phyloP scores from a whole-genome alignment of 2,329 filamentous ascomycete species.

The Tetracladium maxilliforme region DNA sequence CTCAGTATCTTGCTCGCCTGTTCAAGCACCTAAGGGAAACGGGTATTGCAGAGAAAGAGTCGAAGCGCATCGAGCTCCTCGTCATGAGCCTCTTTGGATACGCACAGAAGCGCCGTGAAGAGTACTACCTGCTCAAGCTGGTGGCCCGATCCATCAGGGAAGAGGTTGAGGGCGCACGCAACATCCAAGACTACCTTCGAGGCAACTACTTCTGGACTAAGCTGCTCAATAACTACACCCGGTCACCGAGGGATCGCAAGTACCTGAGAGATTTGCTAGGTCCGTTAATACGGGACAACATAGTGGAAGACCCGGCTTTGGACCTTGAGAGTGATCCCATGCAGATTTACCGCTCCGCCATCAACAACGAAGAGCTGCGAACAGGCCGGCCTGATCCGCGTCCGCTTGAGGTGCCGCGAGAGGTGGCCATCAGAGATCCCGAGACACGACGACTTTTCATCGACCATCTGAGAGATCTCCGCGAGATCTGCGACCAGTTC shows the following conservation, averaged over 20 bases:
- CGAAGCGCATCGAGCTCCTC: slow-evolving; percentile 79
- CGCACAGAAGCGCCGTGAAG: slow-evolving; percentile 89
- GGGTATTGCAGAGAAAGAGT: slow-evolving; percentile 79
- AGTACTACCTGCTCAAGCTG: slow-evolving; percentile 90
- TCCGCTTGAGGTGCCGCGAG: slow-evolving; percentile 71
- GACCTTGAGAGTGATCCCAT: slow-evolving; percentile 95
- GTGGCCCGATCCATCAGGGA: slow-evolving; percentile 72
- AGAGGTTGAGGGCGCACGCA: slow-evolving; percentile 61
- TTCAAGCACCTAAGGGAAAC: slow-evolving; percentile 76
- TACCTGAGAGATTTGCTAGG: slow-evolving; percentile 80
- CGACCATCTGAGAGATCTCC: slow-evolving; percentile 80
- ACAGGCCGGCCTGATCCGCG: slow-evolving; percentile 75
- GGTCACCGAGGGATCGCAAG: slow-evolving; percentile 83
- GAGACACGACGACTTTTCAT: slow-evolving; percentile 91
- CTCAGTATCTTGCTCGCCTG: slow-evolving; percentile 80
- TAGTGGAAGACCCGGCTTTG: slow-evolving; percentile 79
- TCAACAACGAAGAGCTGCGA: slow-evolving; percentile 93
- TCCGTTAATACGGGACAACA: slow-evolving; percentile 75
- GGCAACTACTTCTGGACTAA: slow-evolving; percentile 91
- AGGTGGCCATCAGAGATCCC: slow-evolving; percentile 88
- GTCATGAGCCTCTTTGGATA: slow-evolving; percentile 97
- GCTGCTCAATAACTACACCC: slow-evolving; percentile 72
- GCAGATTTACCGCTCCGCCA: slow-evolving; percentile 88
- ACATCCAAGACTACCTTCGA: slow-evolving; percentile 72
- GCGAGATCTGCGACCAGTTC: slow-evolving; percentile 89